phyloP scores from a whole-genome alignment of 768 basidiomycete genomes.

The Panaeolus papilionaceus region DNA sequence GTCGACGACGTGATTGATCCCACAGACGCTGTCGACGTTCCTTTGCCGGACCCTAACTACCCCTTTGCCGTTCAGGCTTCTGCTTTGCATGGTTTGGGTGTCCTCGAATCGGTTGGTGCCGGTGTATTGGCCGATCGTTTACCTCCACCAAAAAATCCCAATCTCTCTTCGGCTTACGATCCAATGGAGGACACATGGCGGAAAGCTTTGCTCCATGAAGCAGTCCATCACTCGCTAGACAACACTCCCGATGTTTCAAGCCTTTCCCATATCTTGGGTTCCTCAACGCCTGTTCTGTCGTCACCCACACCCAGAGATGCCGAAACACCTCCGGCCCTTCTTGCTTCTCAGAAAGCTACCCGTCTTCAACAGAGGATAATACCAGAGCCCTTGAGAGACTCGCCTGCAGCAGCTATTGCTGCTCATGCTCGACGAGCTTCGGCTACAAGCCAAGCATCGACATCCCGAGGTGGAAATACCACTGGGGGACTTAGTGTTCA shows the following conservation, averaged over 20 bases:
- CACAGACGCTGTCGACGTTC: constrained; percentile 83
- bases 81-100: constrained; percentile 72
- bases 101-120: constrained; percentile 77
- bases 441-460: constrained; percentile 33
- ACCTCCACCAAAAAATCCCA: constrained; percentile 71
- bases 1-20: constrained; percentile 76
- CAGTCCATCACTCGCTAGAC: constrained; percentile 78
- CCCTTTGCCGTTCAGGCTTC: constrained; percentile 81
- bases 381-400: constrained; percentile 52
- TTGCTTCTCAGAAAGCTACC: constrained; percentile 27
- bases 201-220: constrained; percentile 75
- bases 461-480: constrained; percentile 23
- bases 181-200: constrained; percentile 73
- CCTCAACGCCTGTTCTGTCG: constrained; percentile 42
- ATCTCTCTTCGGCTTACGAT: constrained; percentile 55
- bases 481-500: constrained; percentile 1
- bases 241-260: constrained; percentile 55
- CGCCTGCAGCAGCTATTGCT: constrained; percentile 31
- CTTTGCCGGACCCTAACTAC: constrained; percentile 69
- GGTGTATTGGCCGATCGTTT: constrained; percentile 76
- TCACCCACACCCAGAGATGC: constrained; percentile 35
- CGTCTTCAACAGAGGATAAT: constrained; percentile 38
- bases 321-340: constrained; percentile 26
- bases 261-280: constrained; percentile 46
- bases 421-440: constrained; percentile 37